Evolutionary conservation across 768 basidiomycete species (phyloP).

Genomic region (Omphalotus guepiniiformis): DNA sequence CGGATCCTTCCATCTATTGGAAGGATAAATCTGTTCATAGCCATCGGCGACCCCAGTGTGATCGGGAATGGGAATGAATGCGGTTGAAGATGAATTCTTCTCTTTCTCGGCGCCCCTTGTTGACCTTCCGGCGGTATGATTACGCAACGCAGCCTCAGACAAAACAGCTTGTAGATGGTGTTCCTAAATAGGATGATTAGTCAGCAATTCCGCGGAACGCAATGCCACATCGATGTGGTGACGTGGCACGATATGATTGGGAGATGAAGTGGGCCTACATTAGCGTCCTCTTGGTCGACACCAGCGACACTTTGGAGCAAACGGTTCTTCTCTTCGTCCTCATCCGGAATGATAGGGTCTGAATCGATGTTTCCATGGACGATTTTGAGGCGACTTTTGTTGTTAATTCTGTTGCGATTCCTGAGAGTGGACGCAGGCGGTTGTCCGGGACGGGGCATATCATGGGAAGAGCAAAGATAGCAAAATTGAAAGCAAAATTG

Average conservation of each 20-base stretch:
- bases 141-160: conserved; percentile 31
- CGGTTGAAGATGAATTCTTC: conserved; percentile 39
- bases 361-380: conserved; percentile 77
- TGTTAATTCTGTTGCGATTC: conserved; percentile 87
- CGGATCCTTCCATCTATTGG: conserved; percentile 71
- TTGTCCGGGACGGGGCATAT: conserved; percentile 78
- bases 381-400: conserved; percentile 87
- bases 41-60: conserved; percentile 75
- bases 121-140: conserved; percentile 23
- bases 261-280: conserved; percentile 55
- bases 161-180: conserved; percentile 50
- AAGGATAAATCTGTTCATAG: conserved; percentile 73
- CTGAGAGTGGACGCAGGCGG: conserved; percentile 72
- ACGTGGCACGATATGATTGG: conserved; percentile 11
- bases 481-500: not conserved
- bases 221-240: conserved; percentile 39
- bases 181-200: conserved; percentile 40
- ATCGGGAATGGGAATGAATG: conserved; percentile 91
- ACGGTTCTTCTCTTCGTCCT: conserved; percentile 82
- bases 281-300: conserved; percentile 90
- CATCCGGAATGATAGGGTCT: conserved; percentile 74
- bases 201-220: conserved; percentile 40
- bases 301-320: conserved; percentile 74
- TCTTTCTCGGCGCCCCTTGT: not conserved
- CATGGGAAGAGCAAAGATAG: conserved; percentile 34